phyloP scores from a whole-genome alignment of 208 protist genomes.

The Angomonas ambiguus region DNA sequence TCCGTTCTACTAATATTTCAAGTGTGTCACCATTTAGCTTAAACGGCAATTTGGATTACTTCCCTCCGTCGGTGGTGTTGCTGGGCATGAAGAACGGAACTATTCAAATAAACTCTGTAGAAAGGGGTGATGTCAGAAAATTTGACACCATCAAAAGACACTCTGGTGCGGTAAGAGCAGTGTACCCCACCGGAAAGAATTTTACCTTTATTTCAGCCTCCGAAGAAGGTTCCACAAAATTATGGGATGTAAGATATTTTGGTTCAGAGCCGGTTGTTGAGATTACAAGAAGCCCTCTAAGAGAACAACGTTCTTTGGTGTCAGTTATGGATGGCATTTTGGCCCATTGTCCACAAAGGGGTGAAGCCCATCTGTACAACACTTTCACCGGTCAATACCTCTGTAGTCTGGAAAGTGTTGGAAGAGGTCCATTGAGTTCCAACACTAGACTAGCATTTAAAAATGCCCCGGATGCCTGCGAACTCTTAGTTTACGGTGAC shows the following conservation, averaged over 20 bases:
- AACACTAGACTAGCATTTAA: background rate
- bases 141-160: slow-evolving; percentile 20
- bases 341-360: background rate
- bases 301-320: slow-evolving; percentile 4
- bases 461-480: background rate
- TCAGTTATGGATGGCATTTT: background rate
- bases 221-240: slow-evolving; percentile 38
- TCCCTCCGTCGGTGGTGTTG: background rate
- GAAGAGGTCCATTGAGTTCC: background rate
- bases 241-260: slow-evolving; percentile 68
- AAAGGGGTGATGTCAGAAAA: slow-evolving; percentile 19
- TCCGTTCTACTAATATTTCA: background rate
- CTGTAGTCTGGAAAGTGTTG: background rate
- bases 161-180: slow-evolving; percentile 23
- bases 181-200: slow-evolving; percentile 21
- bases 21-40: background rate
- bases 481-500: background rate
- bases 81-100: slow-evolving; percentile 55
- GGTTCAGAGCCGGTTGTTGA: slow-evolving; percentile 12
- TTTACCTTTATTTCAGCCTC: slow-evolving; percentile 43
- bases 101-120: slow-evolving; percentile 25
- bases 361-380: background rate
- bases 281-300: slow-evolving; percentile 8
- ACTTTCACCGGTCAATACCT: background rate
- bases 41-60: background rate